Percentiles rank a stretch among this genome's conserved stretches.
These are phyloP conservation scores for Earliella scabrosa DNA, from an alignment of 1,284 basidiomycete species.

Conservation along the genomic window DNA sequence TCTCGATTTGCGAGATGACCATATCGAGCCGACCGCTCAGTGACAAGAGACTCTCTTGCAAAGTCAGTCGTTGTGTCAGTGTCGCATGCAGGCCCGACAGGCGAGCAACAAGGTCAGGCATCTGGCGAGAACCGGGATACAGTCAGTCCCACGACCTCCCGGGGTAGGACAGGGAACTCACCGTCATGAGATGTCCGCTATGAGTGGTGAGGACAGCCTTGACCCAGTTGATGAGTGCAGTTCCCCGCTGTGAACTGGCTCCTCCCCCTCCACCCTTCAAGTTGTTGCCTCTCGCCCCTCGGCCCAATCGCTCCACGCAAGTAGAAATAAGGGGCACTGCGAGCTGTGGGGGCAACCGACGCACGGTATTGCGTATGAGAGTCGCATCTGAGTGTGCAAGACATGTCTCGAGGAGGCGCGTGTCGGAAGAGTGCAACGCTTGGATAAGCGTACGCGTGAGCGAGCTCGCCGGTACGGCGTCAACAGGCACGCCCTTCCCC, in stretches of 20 bases:
- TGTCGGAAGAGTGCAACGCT: constrained; percentile 95
- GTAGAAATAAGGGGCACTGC: constrained; percentile 88
- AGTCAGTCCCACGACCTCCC: too few species aligned
- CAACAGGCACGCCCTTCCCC: constrained; percentile 10
- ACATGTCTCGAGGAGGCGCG: constrained; percentile 87
- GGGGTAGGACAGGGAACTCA: constrained; percentile 56
- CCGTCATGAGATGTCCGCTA: constrained; percentile 94
- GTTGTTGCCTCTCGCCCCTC: constrained; percentile 73
- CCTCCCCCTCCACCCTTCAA: constrained; percentile 83
- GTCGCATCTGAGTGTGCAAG: constrained; percentile 82
- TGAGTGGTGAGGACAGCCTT: constrained; percentile 87
- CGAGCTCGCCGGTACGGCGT: constrained; percentile 77
- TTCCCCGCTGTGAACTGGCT: constrained; percentile 86
- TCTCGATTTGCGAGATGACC: constrained; percentile 92
- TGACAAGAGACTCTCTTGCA: constrained; percentile 86
- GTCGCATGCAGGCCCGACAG: constrained; percentile 86
- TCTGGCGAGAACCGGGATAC: too few species aligned
- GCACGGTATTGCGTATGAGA: constrained; percentile 89
- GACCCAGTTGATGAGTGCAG: constrained; percentile 87
- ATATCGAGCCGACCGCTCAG: constrained; percentile 92
- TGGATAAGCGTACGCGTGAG: constrained; percentile 95
- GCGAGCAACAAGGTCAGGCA: constrained; percentile 85
- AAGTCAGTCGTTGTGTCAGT: constrained; percentile 77
- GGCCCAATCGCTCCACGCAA: constrained; percentile 88
- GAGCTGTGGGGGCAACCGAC: constrained; percentile 87